phyloP scores from a whole-genome alignment of 768 basidiomycete genomes.

The Mycena vitilis region DNA sequence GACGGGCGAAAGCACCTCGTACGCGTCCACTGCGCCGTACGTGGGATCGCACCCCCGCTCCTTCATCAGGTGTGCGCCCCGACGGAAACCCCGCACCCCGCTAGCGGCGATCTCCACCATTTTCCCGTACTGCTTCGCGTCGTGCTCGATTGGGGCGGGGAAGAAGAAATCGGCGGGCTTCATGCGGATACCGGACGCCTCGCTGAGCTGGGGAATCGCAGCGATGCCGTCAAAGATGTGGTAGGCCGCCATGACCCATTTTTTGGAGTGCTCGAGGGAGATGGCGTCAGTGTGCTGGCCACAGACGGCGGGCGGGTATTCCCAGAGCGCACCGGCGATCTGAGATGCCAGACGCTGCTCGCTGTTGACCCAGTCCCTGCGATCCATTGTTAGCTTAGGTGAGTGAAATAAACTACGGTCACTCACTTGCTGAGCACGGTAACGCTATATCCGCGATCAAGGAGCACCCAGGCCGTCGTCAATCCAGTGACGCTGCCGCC shows the following conservation, averaged over 20 bases:
- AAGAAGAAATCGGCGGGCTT: conserved; percentile 51
- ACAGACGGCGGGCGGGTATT: conserved; percentile 54
- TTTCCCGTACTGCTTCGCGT: conserved; percentile 2
- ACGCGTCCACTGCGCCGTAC: conserved; percentile 49
- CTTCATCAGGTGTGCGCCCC: conserved; percentile 38
- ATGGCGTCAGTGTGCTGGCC: conserved; percentile 51
- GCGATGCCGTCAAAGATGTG: conserved; percentile 44
- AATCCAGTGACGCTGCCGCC: conserved; percentile 26
- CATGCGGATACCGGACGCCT: conserved; percentile 47
- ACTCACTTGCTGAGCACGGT: conserved; percentile 45
- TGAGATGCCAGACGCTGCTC: conserved; percentile 13
- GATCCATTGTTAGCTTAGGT: conserved; percentile 18
- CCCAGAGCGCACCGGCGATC: conserved; percentile 43
- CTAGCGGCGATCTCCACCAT: conserved; percentile 40
- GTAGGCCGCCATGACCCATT: conserved; percentile 52
- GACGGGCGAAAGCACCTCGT: conserved; percentile 48
- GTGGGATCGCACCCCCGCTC: conserved; percentile 43
- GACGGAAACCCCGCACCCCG: conserved; percentile 44
- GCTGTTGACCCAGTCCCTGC: conserved; percentile 12
- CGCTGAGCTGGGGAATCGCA: conserved; percentile 38
- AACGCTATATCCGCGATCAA: conserved; percentile 51
- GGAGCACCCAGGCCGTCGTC: conserved; percentile 45
- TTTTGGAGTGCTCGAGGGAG: conserved; percentile 47
- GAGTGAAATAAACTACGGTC: conserved; percentile 38
- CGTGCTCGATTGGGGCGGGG: conserved; percentile 13